These are phyloP conservation scores for Ceratocystiopsis brevicomis DNA, from an alignment of 2,329 filamentous ascomycete species.

Conservation along the genomic window DNA sequence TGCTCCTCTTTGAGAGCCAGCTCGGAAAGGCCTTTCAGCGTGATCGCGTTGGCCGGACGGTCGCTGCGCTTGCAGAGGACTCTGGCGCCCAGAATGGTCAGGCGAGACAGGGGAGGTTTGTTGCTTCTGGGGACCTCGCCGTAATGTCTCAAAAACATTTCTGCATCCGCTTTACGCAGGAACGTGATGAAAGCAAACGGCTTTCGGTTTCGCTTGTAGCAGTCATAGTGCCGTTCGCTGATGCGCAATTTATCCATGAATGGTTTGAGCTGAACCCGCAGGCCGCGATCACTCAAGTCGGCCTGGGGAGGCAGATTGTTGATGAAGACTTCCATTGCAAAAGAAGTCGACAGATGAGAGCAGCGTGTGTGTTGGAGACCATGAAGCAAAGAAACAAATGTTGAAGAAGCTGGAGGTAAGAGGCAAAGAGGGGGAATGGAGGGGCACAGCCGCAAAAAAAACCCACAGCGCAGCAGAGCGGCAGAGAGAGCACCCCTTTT, in stretches of 20 bases:
- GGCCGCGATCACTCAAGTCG: constrained; percentile 18
- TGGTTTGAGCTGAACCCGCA: constrained; percentile 21
- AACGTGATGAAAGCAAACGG: constrained; percentile 24
- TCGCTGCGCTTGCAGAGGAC: constrained; percentile 15
- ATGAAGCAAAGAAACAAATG: background rate
- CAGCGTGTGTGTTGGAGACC: too few relatives aligned
- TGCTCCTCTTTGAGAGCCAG: too few relatives aligned
- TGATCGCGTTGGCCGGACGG: constrained; percentile 4
- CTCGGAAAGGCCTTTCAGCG: constrained; percentile 2
- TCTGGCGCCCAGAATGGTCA: constrained; percentile 13
- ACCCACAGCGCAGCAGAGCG: too few relatives aligned
- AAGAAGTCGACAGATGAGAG: background rate
- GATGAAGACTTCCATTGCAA: constrained; percentile 28
- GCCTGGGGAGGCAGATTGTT: constrained; percentile 19
- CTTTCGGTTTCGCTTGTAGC: constrained; percentile 21
- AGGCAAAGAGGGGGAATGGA: too few relatives aligned
- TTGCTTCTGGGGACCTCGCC: constrained; percentile 5
- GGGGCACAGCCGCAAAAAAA: too few relatives aligned
- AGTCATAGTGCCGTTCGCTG: constrained; percentile 18
- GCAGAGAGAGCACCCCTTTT: too few relatives aligned
- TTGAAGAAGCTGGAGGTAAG: too few relatives aligned
- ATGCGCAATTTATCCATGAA: constrained; percentile 23
- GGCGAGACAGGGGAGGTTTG: constrained; percentile 8
- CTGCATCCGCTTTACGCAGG: constrained; percentile 19
- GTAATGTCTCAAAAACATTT: constrained; percentile 22